These are phyloP conservation scores for Persicaria tinctoria DNA, from an alignment of 148 eudicot genomes.

Conservation along the genomic window DNA sequence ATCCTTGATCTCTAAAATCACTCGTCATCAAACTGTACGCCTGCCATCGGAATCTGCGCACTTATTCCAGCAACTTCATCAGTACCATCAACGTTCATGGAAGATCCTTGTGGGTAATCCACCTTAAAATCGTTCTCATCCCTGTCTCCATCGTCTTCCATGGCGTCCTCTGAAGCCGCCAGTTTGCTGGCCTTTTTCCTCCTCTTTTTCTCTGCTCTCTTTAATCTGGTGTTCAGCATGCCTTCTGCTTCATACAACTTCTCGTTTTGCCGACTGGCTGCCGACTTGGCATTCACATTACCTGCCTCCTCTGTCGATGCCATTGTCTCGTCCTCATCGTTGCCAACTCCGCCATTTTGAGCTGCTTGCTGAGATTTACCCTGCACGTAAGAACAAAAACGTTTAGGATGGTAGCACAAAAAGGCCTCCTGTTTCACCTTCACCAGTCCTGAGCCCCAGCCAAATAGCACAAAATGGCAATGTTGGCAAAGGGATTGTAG, in stretches of 20 bases:
- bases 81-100: too few relatives aligned
- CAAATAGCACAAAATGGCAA: not conserved
- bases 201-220: constrained; percentile 66
- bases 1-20: too few relatives aligned
- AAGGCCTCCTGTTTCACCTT: not conserved
- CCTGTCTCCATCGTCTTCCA: constrained; percentile 24
- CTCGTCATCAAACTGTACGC: too few relatives aligned
- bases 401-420: not conserved
- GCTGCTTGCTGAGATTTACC: constrained; percentile 26
- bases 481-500: not conserved
- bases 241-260: constrained; percentile 69
- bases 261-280: constrained; percentile 58
- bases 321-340: constrained; percentile 46
- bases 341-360: constrained; percentile 13
- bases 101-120: constrained; percentile 30
- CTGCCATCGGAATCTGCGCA: too few relatives aligned
- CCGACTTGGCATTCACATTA: constrained; percentile 28
- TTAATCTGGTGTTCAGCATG: constrained; percentile 62
- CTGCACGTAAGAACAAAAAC: constrained; percentile 22
- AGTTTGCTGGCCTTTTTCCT: constrained; percentile 46
- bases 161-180: constrained; percentile 34
- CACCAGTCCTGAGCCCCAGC: too few relatives aligned
- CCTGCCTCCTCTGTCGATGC: constrained; percentile 34
- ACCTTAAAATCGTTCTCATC: constrained; percentile 73
- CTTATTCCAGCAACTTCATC: too few relatives aligned